Evolutionary conservation across 1,284 basidiomycete species (phyloP), one percentile per base, ranked within the genome.

Genomic region (Cutaneotrichosporon mucoides): DNA sequence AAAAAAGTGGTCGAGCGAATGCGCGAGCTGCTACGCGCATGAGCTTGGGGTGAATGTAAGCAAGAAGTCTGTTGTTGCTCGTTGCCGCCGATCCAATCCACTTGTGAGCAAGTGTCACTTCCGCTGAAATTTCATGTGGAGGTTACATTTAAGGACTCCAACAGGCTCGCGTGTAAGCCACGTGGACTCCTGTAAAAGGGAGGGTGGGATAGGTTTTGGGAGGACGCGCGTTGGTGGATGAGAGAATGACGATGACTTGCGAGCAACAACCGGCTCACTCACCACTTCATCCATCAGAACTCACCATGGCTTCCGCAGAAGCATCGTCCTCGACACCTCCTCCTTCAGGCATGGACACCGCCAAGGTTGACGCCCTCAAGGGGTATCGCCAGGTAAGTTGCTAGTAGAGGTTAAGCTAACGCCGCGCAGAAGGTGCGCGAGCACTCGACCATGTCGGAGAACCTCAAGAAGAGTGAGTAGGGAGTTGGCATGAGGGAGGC

Each of bases 401-500:
- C 16, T 7, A 8, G 9, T 15, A 5, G 1, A 1, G 1, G 5
- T 38, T 5, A 2, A 47, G 51, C 67, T 71, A 57, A 68, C 59
- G 36, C 24, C 24, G 16, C 6, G 41, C 68, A 95, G 92, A 95
- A 94, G 90, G 87, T 94, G 84, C 86, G 86, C 66, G 85, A 86
- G 66, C 92, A 96, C 75, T 89, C 92, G 80, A 81, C 82, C 56
- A 88, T 85, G 68, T 88, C 88, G 69, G 85, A 91, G 72, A 88
- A 82, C 72, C 81, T 96, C 66, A 95, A 94, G 84, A 90, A 86
- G 67, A 81, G 92, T 94, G 68, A 69, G 89, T 81, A 13, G 34
- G 12, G 13, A 40, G 9, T 40, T 40, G 33, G 4, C n/a, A 15
- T n/a, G 2, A 42, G 24, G n/a, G 41, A 6, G 10, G 15, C 24